These are phyloP conservation scores for Umbilicus rupestris DNA, from an alignment of 164 flowering plant genomes.

Conservation along the genomic window DNA sequence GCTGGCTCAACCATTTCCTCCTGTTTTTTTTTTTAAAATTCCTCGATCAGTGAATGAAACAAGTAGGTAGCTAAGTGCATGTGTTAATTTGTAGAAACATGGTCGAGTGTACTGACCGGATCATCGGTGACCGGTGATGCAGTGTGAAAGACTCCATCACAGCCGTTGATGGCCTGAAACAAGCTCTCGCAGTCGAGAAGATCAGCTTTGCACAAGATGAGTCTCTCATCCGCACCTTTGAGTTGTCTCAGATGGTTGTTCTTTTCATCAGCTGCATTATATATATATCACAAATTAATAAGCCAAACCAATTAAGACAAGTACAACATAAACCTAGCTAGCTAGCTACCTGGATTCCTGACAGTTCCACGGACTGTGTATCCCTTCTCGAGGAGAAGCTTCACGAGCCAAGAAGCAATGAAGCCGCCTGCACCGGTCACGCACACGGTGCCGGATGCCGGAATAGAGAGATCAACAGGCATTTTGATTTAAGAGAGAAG, in stretches of 20 bases:
- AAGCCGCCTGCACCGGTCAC: conserved; percentile 81
- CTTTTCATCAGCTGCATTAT: conserved; percentile 66
- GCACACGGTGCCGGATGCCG: conserved; percentile 25
- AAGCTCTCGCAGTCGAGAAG: conserved; percentile 66
- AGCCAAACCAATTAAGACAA: too few species aligned
- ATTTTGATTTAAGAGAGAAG: neutral
- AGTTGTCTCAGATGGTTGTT: conserved; percentile 70
- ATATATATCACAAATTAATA: too few species aligned
- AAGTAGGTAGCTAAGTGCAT: neutral
- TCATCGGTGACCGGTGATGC: conserved; percentile 97
- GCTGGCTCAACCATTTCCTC: conserved; percentile 11
- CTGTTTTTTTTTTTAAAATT: neutral
- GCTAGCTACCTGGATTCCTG: conserved; percentile 50
- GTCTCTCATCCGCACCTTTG: conserved; percentile 65
- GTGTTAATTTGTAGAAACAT: too few species aligned
- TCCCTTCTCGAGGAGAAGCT: conserved; percentile 51
- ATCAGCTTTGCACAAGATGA: conserved; percentile 63
- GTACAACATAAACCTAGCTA: too few species aligned
- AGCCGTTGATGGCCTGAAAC: conserved; percentile 58
- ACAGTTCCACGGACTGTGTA: conserved; percentile 66
- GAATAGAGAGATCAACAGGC: neutral
- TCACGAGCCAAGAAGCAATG: conserved; percentile 57
- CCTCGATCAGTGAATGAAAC: neutral
- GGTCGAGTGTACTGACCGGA: conserved; percentile 64
- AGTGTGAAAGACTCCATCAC: conserved; percentile 92